Conservation (phyloP, 116 monocot genomes). For the Zostera marina region DNA sequence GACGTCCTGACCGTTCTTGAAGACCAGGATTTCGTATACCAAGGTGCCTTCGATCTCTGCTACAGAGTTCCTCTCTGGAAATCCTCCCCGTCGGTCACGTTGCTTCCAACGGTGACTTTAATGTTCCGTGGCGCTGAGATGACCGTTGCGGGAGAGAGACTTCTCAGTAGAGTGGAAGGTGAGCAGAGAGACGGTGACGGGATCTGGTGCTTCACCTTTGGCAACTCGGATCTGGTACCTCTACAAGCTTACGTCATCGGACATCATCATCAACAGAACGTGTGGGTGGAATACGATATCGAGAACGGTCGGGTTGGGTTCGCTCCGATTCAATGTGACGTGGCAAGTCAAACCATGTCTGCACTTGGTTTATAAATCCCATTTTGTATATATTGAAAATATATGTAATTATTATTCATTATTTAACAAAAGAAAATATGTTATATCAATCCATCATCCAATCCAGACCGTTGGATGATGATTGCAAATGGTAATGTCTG, state of each 20-base stretch:
- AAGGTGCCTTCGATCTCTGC: slow-evolving; percentile 83
- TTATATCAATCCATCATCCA: no score
- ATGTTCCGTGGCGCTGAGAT: slow-evolving; percentile 59
- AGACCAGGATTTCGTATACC: slow-evolving; percentile 62
- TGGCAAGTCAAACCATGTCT: slow-evolving; percentile 32
- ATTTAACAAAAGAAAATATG: no score
- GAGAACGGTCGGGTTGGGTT: slow-evolving; percentile 58
- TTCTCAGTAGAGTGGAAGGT: slow-evolving; percentile 43
- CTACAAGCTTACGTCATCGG: slow-evolving; percentile 77
- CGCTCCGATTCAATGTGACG: slow-evolving; percentile 60
- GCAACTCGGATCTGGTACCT: slow-evolving; percentile 78
- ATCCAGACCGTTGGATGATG: neutral
- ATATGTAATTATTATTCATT: no score
- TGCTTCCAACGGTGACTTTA: slow-evolving; percentile 42
- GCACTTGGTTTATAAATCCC: neutral
- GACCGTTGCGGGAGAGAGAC: slow-evolving; percentile 30
- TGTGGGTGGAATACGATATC: slow-evolving; percentile 92
- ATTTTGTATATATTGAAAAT: no score
- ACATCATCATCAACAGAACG: slow-evolving; percentile 89
- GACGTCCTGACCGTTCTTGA: slow-evolving; percentile 18
- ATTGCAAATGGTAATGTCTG: no score
- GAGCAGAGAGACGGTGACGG: slow-evolving; percentile 21
- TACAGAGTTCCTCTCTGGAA: slow-evolving; percentile 16
- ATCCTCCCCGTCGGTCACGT: neutral
- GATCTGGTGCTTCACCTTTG: slow-evolving; percentile 88